Evolutionary conservation across 306 rosid genomes (phyloP).

Genomic region (Cicer pinnatifidum): DNA sequence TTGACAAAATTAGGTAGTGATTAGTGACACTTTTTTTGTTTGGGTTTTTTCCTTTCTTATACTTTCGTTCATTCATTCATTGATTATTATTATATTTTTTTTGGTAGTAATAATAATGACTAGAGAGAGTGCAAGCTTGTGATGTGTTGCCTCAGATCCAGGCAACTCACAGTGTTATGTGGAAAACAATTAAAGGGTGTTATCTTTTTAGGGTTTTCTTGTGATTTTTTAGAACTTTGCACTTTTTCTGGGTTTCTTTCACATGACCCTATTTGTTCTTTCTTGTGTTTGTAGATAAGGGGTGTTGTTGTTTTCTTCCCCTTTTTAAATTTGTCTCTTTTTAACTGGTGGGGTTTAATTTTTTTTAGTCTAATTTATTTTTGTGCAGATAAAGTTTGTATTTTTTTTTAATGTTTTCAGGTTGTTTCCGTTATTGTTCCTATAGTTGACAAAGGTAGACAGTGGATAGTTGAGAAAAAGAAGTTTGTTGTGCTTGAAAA

Average conservation of each 20-base stretch:
- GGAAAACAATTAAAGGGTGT: constrained; percentile 51
- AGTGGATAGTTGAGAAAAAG: constrained; percentile 58
- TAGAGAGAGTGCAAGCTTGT: constrained; percentile 51
- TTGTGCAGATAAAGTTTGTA: constrained; percentile 45
- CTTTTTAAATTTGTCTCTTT: constrained; percentile 34
- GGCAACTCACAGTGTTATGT: constrained; percentile 62
- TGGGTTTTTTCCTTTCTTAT: constrained; percentile 35
- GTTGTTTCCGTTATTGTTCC: constrained; percentile 51
- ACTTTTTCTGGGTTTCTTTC: constrained; percentile 67
- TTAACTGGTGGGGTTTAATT: constrained; percentile 46
- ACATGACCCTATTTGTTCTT: constrained; percentile 68
- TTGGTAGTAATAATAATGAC: constrained; percentile 43
- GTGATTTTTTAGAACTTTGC: constrained; percentile 75
- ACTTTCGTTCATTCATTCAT: constrained; percentile 47
- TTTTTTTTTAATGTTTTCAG: constrained; percentile 48
- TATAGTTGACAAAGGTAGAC: constrained; percentile 55
- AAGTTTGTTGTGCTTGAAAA: constrained; percentile 53
- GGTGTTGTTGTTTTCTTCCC: constrained; percentile 47
- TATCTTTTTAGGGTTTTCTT: constrained; percentile 69
- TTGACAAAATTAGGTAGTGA: constrained; percentile 74
- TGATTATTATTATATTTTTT: neutral
- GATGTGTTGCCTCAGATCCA: constrained; percentile 92
- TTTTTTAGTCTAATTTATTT: constrained; percentile 41
- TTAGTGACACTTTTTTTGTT: constrained; percentile 49
- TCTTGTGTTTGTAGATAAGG: constrained; percentile 73